phyloP scores from a whole-genome alignment of 2,329 filamentous ascomycete species.

The Pestalotiopsis sp. region DNA sequence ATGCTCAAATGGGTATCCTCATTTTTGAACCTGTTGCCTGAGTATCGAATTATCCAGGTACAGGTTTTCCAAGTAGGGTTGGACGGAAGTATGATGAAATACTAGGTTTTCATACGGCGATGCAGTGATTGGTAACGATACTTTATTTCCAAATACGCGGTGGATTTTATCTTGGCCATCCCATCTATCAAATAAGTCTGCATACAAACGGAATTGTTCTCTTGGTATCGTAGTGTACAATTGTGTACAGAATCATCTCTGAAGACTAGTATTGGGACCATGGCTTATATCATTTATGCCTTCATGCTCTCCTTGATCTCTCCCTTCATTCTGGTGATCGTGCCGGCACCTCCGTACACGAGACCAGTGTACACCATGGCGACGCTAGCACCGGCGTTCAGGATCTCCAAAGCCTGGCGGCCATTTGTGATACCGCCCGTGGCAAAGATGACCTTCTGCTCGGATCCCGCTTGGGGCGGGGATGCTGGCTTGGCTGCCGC shows the following conservation, averaged over 20 bases:
- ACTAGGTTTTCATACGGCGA: neutral
- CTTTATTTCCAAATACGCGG: neutral
- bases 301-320: constrained; percentile 55
- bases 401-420: constrained; percentile 76
- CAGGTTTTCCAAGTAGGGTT: too few relatives aligned
- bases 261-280: neutral
- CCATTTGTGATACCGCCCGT: constrained; percentile 92
- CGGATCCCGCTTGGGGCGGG: constrained; percentile 77
- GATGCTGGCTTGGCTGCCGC: constrained; percentile 66
- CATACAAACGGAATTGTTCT: neutral
- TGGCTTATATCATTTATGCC: constrained; percentile 18
- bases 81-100: too few relatives aligned
- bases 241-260: neutral
- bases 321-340: constrained; percentile 65
- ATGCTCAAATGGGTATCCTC: neutral
- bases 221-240: constrained; percentile 4
- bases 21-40: neutral
- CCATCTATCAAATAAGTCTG: neutral
- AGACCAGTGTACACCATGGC: constrained; percentile 88
- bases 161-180: neutral
- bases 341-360: constrained; percentile 67
- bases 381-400: constrained; percentile 87
- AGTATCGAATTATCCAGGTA: too few relatives aligned
- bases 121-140: neutral
- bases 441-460: constrained; percentile 84